Percentiles rank a stretch among this genome's conserved stretches.
Conservation (phyloP, 2,329 filamentous ascomycete genomes). For the Sphaerulina vaccinii region DNA sequence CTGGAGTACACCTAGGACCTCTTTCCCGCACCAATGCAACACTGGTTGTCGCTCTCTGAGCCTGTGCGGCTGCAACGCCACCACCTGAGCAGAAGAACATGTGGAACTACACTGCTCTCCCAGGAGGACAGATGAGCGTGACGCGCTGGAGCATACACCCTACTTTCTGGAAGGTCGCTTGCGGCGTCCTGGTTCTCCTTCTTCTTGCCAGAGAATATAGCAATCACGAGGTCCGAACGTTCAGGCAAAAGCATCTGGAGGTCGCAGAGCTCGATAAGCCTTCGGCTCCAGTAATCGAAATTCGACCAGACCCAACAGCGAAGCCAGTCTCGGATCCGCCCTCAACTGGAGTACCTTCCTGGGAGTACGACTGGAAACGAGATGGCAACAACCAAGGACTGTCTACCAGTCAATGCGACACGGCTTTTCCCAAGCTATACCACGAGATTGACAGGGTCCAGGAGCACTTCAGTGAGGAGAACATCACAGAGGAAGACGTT, state of each 20-base stretch:
- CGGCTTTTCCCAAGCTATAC: constrained; percentile 36
- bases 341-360: not conserved
- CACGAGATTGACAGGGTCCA: constrained; percentile 34
- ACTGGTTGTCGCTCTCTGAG: not conserved
- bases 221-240: not conserved
- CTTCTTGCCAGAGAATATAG: constrained; percentile 1
- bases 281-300: not conserved
- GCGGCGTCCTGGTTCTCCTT: not conserved
- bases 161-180: not conserved
- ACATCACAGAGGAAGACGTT: constrained; percentile 17
- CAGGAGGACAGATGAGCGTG: not conserved
- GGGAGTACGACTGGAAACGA: constrained; percentile 26
- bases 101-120: constrained; percentile 1
- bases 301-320: not conserved
- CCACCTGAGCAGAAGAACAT: not conserved
- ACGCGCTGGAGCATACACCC: not conserved
- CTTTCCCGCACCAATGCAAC: not conserved
- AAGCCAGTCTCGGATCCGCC: not conserved
- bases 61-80: not conserved
- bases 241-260: not conserved
- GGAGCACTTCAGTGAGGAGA: constrained; percentile 6
- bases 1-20: not conserved
- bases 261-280: not conserved
- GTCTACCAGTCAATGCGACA: constrained; percentile 32
- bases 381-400: constrained; percentile 34